Base-by-base conservation (phyloP, 345 rosid species). In the Eucalyptus marginata region DNA sequence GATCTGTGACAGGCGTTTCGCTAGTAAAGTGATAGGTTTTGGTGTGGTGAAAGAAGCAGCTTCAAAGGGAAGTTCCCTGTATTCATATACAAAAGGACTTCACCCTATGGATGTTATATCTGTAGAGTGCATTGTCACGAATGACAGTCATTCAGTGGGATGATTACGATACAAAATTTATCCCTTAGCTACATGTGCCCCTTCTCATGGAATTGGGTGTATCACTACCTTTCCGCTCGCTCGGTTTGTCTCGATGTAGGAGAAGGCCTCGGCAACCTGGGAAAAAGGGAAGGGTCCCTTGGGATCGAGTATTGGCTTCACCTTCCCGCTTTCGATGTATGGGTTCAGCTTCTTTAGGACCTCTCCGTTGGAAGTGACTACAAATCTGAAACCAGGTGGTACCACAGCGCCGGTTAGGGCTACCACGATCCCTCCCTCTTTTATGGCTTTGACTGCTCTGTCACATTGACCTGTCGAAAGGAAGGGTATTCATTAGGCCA, bases 391-490 rank as follows among this genome's bases (percentile, higher is more conserved):
- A 59, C 99, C 98, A 80, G 98, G 98, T 2, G 99, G 96, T 5
- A 97, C 95, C 6, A 96, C 99, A 3, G 99, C 98, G 12, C 99
- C 99, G 1, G 99, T 97, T 87, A 97, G 90, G 80, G 97, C 99
- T 91, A 96, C 99, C 36, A 96, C 97, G 29, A 92, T 93, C n/a
- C 99, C 99, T 27, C 98, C 99, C 92, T 96, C 96, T 92, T 96
- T 97, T 68, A 96, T 89, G 50, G 87, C 97, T 92, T 97, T 96
- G 90, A 96, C 99, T 3, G 98, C 99, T 90, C 90, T 94, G n/a
- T 97, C 99, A 44, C 99, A 96, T 91, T 96, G 97, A 89, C 99
- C 99, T 96, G 95, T 47, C 52, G 64, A 88, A 43, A 51, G 24
- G 46, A 25, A 76, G 15, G 47, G 47, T 22, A 20, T 40, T 20